Base-by-base conservation (phyloP, 306 rosid genomes). In the Carpinus fangiana region DNA sequence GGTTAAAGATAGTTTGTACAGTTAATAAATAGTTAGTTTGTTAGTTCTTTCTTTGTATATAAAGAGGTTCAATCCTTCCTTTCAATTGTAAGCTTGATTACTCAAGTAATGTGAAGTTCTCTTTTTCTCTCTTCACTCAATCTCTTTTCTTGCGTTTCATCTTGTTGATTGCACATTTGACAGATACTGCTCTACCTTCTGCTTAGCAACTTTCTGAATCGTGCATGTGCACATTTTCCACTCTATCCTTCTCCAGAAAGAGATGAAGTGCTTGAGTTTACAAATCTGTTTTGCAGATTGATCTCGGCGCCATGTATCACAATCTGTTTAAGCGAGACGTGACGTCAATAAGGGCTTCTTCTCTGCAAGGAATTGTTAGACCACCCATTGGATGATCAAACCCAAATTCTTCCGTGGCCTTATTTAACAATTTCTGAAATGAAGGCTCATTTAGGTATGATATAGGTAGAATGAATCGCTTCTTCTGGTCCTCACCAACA, bases 341-440 rank as follows among this genome's bases (percentile, higher is more conserved):
- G 23, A 71, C 38, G 7, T 47, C 14, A 4, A 71, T 3, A 64
- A 71, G 71, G 8, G 12, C 51, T 1, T 78, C 71, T 23, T 78
- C 72, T 2, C 17, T 82, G 73, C 82, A 81, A 13, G 84, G 84
- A 76, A 85, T 76, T 50, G 84, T 76, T 57, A 83, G 72, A 54
- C 79, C 87, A 4, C 88, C 86, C 84, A 84, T 87, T 11, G 92
- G 90, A 69, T 84, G 93, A 41, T 75, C 41, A 68, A 64, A 83
- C 31, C 88, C 87, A 4, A 84, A 89, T 73, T 87, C 93, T 69
- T 85, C 88, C 65, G 84, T 88, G 4, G 86, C 79, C 67, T 75
- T 78, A 56, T 56, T 56, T 3, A 87, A 67, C 74, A 87, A 79
- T 20, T 86, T 82, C 43, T 53, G 82, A 55, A 91, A 89, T 18